Base-by-base conservation (phyloP, 1,284 basidiomycete genomes). In the Sanghuangporus baumii region DNA sequence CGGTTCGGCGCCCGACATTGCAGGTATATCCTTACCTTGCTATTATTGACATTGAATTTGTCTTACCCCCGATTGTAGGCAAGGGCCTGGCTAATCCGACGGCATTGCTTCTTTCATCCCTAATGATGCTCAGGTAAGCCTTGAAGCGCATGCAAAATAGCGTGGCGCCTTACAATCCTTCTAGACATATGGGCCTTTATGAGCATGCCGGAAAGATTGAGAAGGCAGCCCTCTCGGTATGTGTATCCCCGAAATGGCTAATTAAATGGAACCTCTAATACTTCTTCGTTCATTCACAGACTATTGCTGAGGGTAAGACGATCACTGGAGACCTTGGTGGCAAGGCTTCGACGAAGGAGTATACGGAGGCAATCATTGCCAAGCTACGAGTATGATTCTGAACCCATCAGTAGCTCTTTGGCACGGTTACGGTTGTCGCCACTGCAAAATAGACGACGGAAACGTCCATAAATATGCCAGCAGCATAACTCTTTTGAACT, bases 1-100 rank as follows among this genome's bases (percentile, higher is more conserved):
- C 80, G 97, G 97, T 66, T 96, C 94, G 48, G 94, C 95, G 16
- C 91, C 91, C 16, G 91, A 93, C 71, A 93, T 93, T 72, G 91
- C 89, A 71, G 90, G 89, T 81, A 71, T 64, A 80, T 72, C 34
- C 8, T 31, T 23, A 41, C 57, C 37, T 59, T n/a, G 34, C 20
- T n/a, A 48, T 23, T 23, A 40, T 50, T 41, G 43, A 41, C 8
- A 51, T 18, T 38, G 62, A 66, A 50, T 31, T 43, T 20, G 64
- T 50, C 11, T 37, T 54, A 31, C 52, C 47, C 62, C 68, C 36
- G 76, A 77, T 80, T 79, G 12, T 75, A 83, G 96, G 94, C 71
- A 94, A 94, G 76, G 95, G 96, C 71, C 83, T 96, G 71, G 97
- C 97, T 72, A 99, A 99, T 83, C 97, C 97, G 50, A 98, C 97